These are phyloP conservation scores for Arachis monticola DNA, from an alignment of 331 rosid species.

Conservation along the genomic window DNA sequence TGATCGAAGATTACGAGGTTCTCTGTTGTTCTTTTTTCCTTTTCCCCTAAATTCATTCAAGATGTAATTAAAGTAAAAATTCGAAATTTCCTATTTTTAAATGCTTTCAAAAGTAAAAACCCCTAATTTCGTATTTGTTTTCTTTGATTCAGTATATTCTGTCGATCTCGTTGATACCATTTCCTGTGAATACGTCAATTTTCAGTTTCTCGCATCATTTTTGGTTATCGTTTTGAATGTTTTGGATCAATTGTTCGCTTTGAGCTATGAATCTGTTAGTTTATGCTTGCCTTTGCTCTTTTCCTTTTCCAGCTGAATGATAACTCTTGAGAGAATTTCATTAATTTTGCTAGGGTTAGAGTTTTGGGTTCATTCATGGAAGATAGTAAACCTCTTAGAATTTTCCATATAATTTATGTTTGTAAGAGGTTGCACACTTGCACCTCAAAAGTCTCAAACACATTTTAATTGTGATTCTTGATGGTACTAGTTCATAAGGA, in stretches of 20 bases:
- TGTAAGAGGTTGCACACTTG: neutral
- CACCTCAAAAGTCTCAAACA: neutral
- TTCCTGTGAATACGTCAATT: neutral
- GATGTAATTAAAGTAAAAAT: neutral
- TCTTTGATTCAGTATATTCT: neutral
- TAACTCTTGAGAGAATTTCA: neutral
- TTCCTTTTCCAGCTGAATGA: neutral
- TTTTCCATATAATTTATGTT: slow-evolving; percentile 5
- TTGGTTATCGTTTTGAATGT: neutral
- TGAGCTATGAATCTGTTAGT: slow-evolving; percentile 9
- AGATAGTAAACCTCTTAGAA: neutral
- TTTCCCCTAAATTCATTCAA: neutral
- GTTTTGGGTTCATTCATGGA: neutral
- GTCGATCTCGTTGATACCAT: neutral
- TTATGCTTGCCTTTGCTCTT: neutral
- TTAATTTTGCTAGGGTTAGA: neutral
- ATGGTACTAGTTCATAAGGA: neutral
- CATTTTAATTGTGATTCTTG: neutral
- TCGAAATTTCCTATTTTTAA: neutral
- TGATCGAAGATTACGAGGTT: slow-evolving; percentile 78
- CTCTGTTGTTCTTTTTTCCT: neutral
- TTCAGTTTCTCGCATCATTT: neutral
- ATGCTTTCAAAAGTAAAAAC: neutral
- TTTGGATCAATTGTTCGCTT: neutral
- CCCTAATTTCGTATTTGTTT: neutral